These are phyloP conservation scores for Claviceps paspali DNA, from an alignment of 2,329 filamentous ascomycete species.

Conservation along the genomic window DNA sequence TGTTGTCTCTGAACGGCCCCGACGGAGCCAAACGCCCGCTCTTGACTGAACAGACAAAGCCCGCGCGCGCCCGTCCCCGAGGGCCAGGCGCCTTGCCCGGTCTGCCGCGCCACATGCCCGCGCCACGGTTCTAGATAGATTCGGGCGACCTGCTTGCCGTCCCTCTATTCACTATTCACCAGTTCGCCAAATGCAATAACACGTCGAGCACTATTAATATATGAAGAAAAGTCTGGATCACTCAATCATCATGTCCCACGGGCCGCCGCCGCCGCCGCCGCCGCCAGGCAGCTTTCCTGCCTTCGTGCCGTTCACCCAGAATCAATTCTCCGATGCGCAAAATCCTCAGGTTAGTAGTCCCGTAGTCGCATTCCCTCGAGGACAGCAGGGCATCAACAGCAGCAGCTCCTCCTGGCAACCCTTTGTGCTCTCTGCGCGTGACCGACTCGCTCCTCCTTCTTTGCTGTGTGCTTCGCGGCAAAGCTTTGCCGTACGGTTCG, in stretches of 20 bases:
- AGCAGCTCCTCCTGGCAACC: background rate
- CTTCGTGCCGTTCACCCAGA: slow-evolving; percentile 3
- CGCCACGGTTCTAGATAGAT: slow-evolving; percentile 1
- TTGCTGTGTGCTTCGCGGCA: no score
- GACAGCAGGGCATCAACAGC: no score
- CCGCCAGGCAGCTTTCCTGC: slow-evolving; percentile 2
- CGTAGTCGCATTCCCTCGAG: background rate
- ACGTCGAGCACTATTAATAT: background rate
- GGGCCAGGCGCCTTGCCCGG: slow-evolving; percentile 3
- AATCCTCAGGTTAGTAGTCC: slow-evolving; percentile 4
- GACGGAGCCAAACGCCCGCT: no score
- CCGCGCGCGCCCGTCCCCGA: no score
- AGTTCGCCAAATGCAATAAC: slow-evolving; percentile 3
- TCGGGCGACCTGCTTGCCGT: background rate
- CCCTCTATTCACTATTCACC: background rate
- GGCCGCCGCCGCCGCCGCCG: slow-evolving; percentile 5
- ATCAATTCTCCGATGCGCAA: slow-evolving; percentile 2
- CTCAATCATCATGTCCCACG: slow-evolving; percentile 6
- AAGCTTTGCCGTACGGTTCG: no score
- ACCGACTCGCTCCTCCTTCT: no score
- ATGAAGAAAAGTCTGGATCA: background rate
- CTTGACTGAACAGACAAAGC: no score
- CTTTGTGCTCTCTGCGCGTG: background rate
- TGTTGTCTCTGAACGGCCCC: no score
- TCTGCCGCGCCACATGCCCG: slow-evolving; percentile 3